Percentiles rank a stretch among this genome's conserved stretches.
These are phyloP conservation scores for Deinandra increscens DNA, from an alignment of 129 eudicot species.

Conservation along the genomic window DNA sequence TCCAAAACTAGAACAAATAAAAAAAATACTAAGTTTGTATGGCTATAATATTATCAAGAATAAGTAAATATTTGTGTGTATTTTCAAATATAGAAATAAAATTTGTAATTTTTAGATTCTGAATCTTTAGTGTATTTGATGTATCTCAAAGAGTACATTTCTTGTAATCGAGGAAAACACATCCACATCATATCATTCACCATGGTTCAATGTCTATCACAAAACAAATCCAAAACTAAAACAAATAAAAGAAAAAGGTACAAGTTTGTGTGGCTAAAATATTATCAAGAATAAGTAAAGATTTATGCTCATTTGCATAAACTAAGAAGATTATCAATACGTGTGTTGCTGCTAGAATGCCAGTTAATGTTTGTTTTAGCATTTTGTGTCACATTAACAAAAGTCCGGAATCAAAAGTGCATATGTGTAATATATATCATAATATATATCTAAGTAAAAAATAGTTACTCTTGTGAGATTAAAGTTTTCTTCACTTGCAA, in stretches of 20 bases:
- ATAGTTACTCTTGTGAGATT: too few species aligned
- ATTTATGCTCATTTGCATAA: too few species aligned
- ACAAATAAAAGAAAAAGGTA: too few species aligned
- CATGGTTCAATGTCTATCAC: conserved; percentile 9
- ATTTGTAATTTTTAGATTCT: not conserved
- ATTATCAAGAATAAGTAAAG: not conserved
- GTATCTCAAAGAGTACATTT: conserved; percentile 15
- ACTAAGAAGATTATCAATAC: too few species aligned
- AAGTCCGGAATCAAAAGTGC: too few species aligned
- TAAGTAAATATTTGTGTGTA: not conserved
- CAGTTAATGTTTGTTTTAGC: too few species aligned
- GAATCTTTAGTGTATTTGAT: conserved; percentile 19
- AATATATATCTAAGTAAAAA: too few species aligned
- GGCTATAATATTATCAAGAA: not conserved
- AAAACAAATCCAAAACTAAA: not conserved
- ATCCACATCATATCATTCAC: not conserved
- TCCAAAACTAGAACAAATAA: not conserved
- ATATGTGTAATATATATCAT: too few species aligned
- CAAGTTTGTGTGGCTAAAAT: not conserved
- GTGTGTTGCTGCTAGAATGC: too few species aligned
- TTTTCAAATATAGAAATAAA: not conserved
- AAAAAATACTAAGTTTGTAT: not conserved
- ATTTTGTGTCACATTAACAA: too few species aligned
- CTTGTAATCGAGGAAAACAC: not conserved
- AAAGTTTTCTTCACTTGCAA: too few species aligned